phyloP scores from a whole-genome alignment of 2,329 filamentous ascomycete genomes.

The Colletotrichum tofieldiae region DNA sequence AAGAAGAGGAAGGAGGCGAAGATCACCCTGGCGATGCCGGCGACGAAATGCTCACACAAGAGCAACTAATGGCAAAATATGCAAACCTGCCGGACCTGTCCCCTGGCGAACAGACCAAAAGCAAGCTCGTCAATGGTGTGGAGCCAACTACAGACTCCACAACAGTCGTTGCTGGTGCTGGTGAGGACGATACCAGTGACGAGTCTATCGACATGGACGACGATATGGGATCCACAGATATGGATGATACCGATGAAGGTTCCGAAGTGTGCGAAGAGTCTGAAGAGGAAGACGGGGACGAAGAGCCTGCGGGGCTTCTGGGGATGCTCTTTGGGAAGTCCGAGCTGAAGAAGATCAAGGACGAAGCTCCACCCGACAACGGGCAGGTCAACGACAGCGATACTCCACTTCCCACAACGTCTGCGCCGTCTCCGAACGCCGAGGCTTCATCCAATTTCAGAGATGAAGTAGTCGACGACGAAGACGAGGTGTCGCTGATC shows the following conservation, averaged over 20 bases:
- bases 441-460: slow-evolving; percentile 28
- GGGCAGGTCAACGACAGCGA: slow-evolving; percentile 47
- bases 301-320: slow-evolving; percentile 64
- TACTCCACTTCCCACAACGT: not conserved
- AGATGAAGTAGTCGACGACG: slow-evolving; percentile 51
- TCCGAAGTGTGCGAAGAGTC: slow-evolving; percentile 60
- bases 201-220: slow-evolving; percentile 80
- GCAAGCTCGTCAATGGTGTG: slow-evolving; percentile 40
- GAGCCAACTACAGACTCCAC: slow-evolving; percentile 22
- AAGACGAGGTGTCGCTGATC: slow-evolving; percentile 52
- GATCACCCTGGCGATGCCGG: slow-evolving; percentile 57
- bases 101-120: slow-evolving; percentile 46
- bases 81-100: slow-evolving; percentile 71
- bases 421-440: slow-evolving; percentile 5
- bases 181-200: slow-evolving; percentile 69
- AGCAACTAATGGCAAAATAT: slow-evolving; percentile 79
- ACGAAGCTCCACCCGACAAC: slow-evolving; percentile 49
- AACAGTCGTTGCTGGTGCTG: slow-evolving; percentile 43
- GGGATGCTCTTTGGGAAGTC: slow-evolving; percentile 73
- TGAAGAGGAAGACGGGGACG: slow-evolving; percentile 59
- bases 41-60: slow-evolving; percentile 78
- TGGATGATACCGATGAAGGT: slow-evolving; percentile 60
- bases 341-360: slow-evolving; percentile 68
- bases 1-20: slow-evolving; percentile 74
- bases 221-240: slow-evolving; percentile 73